A percentile compares a stretch with the other conserved stretches of the same genome.
Evolutionary conservation across 805 yeast species (phyloP).

Genomic region (Zygosaccharomyces pseudorouxii): DNA sequence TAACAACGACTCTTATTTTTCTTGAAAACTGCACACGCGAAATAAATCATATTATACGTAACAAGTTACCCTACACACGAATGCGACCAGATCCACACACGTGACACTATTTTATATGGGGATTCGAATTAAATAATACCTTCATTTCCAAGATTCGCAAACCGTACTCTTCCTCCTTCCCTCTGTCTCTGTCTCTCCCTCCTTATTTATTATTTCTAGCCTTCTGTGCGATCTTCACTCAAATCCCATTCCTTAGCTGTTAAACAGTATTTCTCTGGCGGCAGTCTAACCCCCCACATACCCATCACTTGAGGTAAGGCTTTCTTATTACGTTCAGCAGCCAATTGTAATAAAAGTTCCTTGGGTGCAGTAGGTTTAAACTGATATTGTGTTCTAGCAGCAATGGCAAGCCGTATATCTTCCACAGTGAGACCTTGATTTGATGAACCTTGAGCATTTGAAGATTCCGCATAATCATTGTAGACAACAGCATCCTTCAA

Average conservation of each 20-base stretch:
- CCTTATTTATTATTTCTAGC: background rate
- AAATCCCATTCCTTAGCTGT: slow-evolving; percentile 47
- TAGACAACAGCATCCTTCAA: slow-evolving; percentile 86
- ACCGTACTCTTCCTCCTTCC: no score
- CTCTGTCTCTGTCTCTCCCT: no score
- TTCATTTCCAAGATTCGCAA: no score
- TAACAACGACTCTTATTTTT: background rate
- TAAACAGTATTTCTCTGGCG: slow-evolving; percentile 95
- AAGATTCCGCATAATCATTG: slow-evolving; percentile 70
- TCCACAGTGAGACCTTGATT: slow-evolving; percentile 68
- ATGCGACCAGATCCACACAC: background rate
- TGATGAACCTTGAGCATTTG: slow-evolving; percentile 35
- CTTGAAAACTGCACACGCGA: background rate
- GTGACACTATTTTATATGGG: background rate
- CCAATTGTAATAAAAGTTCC: slow-evolving; percentile 82
- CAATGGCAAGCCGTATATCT: slow-evolving; percentile 87
- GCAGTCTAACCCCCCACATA: slow-evolving; percentile 86
- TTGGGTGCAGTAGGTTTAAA: slow-evolving; percentile 92
- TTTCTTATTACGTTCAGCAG: slow-evolving; percentile 85
- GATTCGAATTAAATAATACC: no score
- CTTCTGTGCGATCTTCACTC: slow-evolving; percentile 10
- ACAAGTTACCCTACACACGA: background rate
- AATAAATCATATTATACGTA: background rate
- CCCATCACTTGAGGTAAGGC: slow-evolving; percentile 89
- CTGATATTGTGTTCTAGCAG: slow-evolving; percentile 91